Evolutionary conservation across 1,284 basidiomycete species (phyloP).

Genomic region (Boletus subluridellus): DNA sequence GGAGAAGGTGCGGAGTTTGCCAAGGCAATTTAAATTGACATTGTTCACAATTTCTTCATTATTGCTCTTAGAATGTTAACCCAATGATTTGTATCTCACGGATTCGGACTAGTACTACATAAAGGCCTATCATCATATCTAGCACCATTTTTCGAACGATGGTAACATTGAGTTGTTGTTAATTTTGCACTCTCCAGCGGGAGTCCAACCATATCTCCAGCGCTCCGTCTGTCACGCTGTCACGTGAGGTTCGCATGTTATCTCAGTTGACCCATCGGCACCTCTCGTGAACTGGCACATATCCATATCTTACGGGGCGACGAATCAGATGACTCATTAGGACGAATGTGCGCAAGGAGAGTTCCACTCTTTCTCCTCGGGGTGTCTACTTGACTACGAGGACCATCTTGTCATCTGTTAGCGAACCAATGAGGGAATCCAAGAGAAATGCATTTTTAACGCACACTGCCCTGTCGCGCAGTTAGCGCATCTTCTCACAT

Average conservation of each 20-base stretch:
- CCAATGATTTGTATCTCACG: too few species aligned
- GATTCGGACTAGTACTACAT: too few species aligned
- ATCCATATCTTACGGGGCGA: not conserved
- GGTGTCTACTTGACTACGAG: conserved; percentile 17
- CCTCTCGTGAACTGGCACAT: not conserved
- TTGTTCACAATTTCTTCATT: too few species aligned
- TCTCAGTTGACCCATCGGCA: conserved; percentile 5
- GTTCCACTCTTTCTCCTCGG: conserved; percentile 20
- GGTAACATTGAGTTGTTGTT: not conserved
- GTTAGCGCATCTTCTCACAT: conserved; percentile 16
- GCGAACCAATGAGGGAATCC: conserved; percentile 15
- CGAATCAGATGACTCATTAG: conserved; percentile 12
- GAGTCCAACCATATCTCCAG: too few species aligned
- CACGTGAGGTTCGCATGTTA: not conserved
- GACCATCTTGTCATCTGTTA: conserved; percentile 4
- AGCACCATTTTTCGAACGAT: not conserved
- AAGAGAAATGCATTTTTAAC: conserved; percentile 26
- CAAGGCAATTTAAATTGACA: too few species aligned
- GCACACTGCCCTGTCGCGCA: conserved; percentile 24
- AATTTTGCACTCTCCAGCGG: not conserved
- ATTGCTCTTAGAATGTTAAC: too few species aligned
- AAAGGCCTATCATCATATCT: not conserved
- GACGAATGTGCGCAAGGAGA: conserved; percentile 8
- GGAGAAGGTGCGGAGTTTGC: too few species aligned
- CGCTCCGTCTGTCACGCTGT: not conserved